Base-by-base conservation (phyloP, 305 asterid species). In the Euphrasia arctica region DNA sequence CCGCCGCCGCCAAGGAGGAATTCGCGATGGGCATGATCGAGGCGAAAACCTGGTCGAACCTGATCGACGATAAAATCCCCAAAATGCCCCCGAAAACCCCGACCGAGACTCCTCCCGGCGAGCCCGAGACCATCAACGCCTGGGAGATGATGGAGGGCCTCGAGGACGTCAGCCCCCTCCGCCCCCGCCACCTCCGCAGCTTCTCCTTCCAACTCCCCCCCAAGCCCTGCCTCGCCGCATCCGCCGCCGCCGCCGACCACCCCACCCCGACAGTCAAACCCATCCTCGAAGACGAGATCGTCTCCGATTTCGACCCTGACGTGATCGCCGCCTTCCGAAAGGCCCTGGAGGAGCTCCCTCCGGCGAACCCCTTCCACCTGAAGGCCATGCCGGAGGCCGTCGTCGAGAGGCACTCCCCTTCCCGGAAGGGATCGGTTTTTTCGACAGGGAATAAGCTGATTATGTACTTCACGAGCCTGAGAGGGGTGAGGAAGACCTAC, bases 101-200 rank as follows among this genome's bases (percentile, higher is more conserved):
- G 15, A 47, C 60, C 42, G 70, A 68, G 47, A 87, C 91, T 18
- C 86, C 94, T 22, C 90, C 92, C 0, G 94, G 90, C 0, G 96
- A 93, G 77, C 92, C 92, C 12, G 92, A 88, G 77, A 77, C 61
- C 42, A 88, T 93, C 77, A 78, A 93, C 70, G 84, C 86, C 12
- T 90, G 92, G 92, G 97, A 93, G 61, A 68, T 93, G 78, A 88
- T 90, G 97, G 92, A 84, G 72, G 98, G 96, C 4, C 86, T 90
- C 2, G 95, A 92, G 27, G 97, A 85, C 27, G 14, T 54, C 45
- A 83, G 90, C 60, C 97, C 97, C 31, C 77, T 80, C 14, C 75
- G 72, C 55, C 76, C 78, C 42, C 78, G 70, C 32, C 89, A 81
- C 32, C 58, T 79, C 58, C 95, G 93, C 3, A 82, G 96, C 79